These are phyloP conservation scores for Chalciporus piperatus DNA, from an alignment of 768 basidiomycete genomes.

Conservation along the genomic window DNA sequence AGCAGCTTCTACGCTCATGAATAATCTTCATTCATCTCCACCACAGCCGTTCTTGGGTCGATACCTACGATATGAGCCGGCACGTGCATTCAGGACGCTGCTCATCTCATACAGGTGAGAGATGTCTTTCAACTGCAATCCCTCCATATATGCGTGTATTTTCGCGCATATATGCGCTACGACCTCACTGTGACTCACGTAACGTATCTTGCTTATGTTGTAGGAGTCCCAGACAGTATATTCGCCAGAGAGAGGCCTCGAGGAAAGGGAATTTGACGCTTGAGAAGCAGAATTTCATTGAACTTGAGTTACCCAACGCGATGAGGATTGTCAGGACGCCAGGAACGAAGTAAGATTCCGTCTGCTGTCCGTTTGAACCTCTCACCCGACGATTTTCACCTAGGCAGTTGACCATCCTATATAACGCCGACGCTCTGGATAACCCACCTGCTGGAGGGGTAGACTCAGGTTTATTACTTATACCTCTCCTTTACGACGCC, in stretches of 20 bases:
- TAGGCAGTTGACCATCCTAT: slow-evolving; percentile 45
- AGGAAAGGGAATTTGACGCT: slow-evolving; percentile 11
- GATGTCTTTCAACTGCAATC: neutral
- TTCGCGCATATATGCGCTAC: slow-evolving; percentile 13
- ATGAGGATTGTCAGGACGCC: slow-evolving; percentile 60
- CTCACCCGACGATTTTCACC: neutral
- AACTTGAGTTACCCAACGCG: slow-evolving; percentile 51
- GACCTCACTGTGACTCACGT: slow-evolving; percentile 20
- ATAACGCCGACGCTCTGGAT: slow-evolving; percentile 54
- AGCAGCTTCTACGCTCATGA: slow-evolving; percentile 57
- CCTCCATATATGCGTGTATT: neutral
- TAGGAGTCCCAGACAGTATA: slow-evolving; percentile 23
- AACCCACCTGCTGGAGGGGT: slow-evolving; percentile 7
- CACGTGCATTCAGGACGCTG: slow-evolving; percentile 71
- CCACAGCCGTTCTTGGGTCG: slow-evolving; percentile 71
- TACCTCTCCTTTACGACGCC: slow-evolving; percentile 58
- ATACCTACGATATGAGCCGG: slow-evolving; percentile 71
- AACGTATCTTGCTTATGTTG: slow-evolving; percentile 8
- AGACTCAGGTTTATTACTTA: slow-evolving; percentile 40
- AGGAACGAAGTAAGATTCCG: slow-evolving; percentile 47
- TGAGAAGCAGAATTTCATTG: slow-evolving; percentile 30
- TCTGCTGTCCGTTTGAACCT: neutral
- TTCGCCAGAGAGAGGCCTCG: slow-evolving; percentile 14
- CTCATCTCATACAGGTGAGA: slow-evolving; percentile 71
- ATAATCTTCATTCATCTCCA: slow-evolving; percentile 51